A percentile compares a stretch with the other conserved stretches of the same genome.
Conservation (phyloP, 2,329 filamentous ascomycete genomes). For the Apiospora pterosperma region DNA sequence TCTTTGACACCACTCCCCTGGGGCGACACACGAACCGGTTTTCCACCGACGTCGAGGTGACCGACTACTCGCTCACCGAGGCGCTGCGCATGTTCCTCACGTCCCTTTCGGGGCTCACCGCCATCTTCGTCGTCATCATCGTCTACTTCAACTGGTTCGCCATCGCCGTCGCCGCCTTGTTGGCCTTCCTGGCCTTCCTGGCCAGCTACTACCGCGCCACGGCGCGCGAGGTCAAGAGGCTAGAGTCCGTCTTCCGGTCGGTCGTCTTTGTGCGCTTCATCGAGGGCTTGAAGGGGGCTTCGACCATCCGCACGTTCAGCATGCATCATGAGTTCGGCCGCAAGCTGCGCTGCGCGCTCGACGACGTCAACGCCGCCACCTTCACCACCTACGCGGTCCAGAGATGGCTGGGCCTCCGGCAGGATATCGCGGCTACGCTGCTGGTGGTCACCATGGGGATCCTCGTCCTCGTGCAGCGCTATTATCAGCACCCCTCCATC, state of each 20-base stretch:
- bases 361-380: constrained; percentile 66
- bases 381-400: constrained; percentile 67
- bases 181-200: constrained; percentile 57
- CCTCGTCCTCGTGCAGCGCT: constrained; percentile 61
- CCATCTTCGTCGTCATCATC: constrained; percentile 62
- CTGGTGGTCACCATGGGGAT: constrained; percentile 62
- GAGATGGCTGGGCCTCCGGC: constrained; percentile 61
- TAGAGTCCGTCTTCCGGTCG: constrained; percentile 63
- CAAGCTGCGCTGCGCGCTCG: constrained; percentile 53
- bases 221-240: constrained; percentile 64
- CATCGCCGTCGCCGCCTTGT: constrained; percentile 48
- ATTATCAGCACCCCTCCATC: constrained; percentile 59
- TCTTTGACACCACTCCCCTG: constrained; percentile 69
- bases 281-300: constrained; percentile 59
- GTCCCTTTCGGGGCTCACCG: constrained; percentile 58
- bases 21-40: constrained; percentile 68
- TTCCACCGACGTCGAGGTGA: constrained; percentile 65
- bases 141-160: constrained; percentile 55
- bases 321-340: constrained; percentile 54
- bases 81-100: constrained; percentile 64
- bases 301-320: constrained; percentile 64
- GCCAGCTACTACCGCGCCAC: constrained; percentile 64
- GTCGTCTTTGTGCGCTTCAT: constrained; percentile 62
- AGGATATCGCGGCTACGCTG: constrained; percentile 59
- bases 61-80: constrained; percentile 66